phyloP scores from a whole-genome alignment of 2,329 filamentous ascomycete species.

The Grosmannia clavigera region DNA sequence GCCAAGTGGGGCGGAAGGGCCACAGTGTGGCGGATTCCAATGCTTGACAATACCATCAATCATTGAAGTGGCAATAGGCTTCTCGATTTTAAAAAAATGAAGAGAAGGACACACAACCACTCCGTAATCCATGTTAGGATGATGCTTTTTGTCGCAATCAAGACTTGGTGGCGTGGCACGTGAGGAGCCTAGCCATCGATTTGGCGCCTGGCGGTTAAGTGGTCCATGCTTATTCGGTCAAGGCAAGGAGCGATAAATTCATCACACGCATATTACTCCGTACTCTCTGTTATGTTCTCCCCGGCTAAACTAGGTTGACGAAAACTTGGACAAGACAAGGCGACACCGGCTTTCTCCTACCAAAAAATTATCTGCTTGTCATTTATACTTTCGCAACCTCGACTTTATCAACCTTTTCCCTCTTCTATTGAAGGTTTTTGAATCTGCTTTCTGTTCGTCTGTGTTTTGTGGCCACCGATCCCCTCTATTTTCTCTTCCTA shows the following conservation, averaged over 20 bases:
- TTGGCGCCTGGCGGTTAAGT: constrained; percentile 1
- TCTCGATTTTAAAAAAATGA: too few species aligned
- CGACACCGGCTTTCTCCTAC: not conserved
- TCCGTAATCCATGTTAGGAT: not conserved
- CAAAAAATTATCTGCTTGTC: not conserved
- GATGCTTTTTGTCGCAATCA: not conserved
- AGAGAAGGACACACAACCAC: not conserved
- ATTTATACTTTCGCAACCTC: not conserved
- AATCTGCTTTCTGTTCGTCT: not conserved
- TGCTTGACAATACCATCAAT: too few species aligned
- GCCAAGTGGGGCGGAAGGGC: too few species aligned
- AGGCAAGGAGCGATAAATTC: not conserved
- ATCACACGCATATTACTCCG: not conserved
- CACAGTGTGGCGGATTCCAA: too few species aligned
- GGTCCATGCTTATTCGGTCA: not conserved
- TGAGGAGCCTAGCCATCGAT: not conserved
- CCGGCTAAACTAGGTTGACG: not conserved
- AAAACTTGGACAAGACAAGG: not conserved
- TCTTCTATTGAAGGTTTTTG: not conserved
- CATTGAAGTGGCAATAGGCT: too few species aligned
- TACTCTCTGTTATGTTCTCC: not conserved
- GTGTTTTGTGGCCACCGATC: not conserved
- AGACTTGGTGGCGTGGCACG: not conserved
- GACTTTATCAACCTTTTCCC: not conserved
- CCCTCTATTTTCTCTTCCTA: not conserved